Conservation (phyloP, 129 eudicot genomes). For the Lactuca sativa region DNA sequence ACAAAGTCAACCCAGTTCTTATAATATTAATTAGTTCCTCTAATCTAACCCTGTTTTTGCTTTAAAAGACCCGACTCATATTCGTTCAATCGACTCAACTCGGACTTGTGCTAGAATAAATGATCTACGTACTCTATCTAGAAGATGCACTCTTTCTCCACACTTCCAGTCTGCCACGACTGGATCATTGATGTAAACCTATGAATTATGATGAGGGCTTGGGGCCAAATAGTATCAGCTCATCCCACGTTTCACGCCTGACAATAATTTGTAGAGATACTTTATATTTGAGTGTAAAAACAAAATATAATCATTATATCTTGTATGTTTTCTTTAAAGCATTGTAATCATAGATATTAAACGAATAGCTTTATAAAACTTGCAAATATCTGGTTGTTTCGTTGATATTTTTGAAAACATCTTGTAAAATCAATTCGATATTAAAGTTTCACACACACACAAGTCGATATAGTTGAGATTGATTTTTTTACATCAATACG, state of each 20-base stretch:
- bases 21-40: too few species aligned
- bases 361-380: not conserved
- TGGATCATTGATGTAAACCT: slow-evolving; percentile 21
- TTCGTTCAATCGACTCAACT: not conserved
- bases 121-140: not conserved
- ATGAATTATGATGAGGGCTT: slow-evolving; percentile 9
- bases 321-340: not conserved
- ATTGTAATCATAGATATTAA: too few species aligned
- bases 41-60: too few species aligned
- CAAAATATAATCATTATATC: not conserved
- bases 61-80: not conserved
- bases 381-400: not conserved
- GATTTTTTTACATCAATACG: too few species aligned
- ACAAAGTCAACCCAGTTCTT: too few species aligned
- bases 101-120: not conserved
- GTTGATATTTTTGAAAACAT: not conserved
- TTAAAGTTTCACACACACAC: not conserved
- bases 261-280: slow-evolving; percentile 7
- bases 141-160: slow-evolving; percentile 17
- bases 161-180: slow-evolving; percentile 14
- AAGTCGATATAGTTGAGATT: too few species aligned
- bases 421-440: not conserved
- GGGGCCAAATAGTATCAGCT: slow-evolving; percentile 31
- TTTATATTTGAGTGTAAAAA: not conserved
- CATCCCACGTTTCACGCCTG: slow-evolving; percentile 28